A percentile compares a stretch with the other conserved stretches of the same genome.
Conservation (phyloP, 2,329 filamentous ascomycete genomes). For the Aquanectria penicillioides region DNA sequence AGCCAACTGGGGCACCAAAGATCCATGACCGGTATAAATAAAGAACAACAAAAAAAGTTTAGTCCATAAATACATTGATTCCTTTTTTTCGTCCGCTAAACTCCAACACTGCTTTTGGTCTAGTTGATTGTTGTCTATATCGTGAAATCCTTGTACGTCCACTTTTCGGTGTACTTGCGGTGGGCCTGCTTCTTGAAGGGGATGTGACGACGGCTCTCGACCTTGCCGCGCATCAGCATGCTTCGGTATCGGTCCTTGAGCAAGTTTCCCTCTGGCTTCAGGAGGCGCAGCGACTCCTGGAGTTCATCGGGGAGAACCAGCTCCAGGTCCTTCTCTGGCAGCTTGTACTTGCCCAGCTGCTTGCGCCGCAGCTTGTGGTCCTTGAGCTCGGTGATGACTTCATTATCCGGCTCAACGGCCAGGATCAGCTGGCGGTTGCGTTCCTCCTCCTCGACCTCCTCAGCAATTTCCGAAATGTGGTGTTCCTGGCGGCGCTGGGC, state of each 20-base stretch:
- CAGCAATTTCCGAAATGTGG: constrained; percentile 75
- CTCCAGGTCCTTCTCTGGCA: constrained; percentile 84
- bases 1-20: no score
- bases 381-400: constrained; percentile 64
- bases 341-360: constrained; percentile 76
- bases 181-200: constrained; percentile 85
- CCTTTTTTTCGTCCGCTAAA: constrained; percentile 22
- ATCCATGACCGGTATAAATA: constrained; percentile 15
- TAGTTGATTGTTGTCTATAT: constrained; percentile 36
- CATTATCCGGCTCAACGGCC: constrained; percentile 45
- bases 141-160: constrained; percentile 93
- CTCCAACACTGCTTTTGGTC: constrained; percentile 17
- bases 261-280: constrained; percentile 96
- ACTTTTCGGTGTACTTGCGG: constrained; percentile 90
- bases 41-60: constrained; percentile 2
- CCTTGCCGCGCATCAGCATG: constrained; percentile 86
- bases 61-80: constrained; percentile 10
- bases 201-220: constrained; percentile 83
- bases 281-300: constrained; percentile 79
- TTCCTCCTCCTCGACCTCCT: constrained; percentile 69
- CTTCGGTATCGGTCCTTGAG: constrained; percentile 92
- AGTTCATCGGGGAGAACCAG: constrained; percentile 85
- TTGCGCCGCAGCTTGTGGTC: constrained; percentile 74
- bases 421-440: constrained; percentile 55
- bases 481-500: constrained; percentile 77